Percentiles rank a stretch among this genome's conserved stretches.
Evolutionary conservation across 2,329 filamentous ascomycete genomes (phyloP).

Genomic region (Pseudogymnoascus sp.): DNA sequence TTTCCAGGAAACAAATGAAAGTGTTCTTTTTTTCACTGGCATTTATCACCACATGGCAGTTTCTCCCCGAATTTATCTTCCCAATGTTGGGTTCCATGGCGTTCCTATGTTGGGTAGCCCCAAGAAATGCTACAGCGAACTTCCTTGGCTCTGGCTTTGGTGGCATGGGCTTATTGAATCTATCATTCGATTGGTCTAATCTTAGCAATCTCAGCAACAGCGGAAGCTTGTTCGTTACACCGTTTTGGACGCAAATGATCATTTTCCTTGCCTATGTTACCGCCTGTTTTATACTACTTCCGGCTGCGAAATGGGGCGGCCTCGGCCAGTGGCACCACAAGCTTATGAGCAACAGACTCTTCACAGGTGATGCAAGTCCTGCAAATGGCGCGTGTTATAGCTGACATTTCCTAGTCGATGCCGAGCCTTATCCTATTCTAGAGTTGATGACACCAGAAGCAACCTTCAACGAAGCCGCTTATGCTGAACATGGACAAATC

Average conservation of each 20-base stretch:
- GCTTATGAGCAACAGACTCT: conserved; percentile 52
- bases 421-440: conserved; percentile 27
- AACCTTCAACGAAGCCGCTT: conserved; percentile 34
- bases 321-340: conserved; percentile 44
- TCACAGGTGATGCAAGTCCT: conserved; percentile 34
- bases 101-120: conserved; percentile 57
- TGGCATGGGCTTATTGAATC: conserved; percentile 54
- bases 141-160: conserved; percentile 55
- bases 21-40: conserved; percentile 48
- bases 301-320: conserved; percentile 50
- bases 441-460: conserved; percentile 30
- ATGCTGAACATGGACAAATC: conserved; percentile 43
- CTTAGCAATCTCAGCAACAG: conserved; percentile 38
- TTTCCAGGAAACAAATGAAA: conserved; percentile 46
- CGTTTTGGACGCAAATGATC: conserved; percentile 52
- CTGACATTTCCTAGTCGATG: not conserved
- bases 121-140: conserved; percentile 48
- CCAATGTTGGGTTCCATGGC: conserved; percentile 52
- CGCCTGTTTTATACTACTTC: conserved; percentile 51
- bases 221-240: conserved; percentile 46
- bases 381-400: conserved; percentile 37
- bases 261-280: conserved; percentile 47
- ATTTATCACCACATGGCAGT: conserved; percentile 52
- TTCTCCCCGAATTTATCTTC: conserved; percentile 53
- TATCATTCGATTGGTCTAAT: conserved; percentile 54